Evolutionary conservation across 2,329 filamentous ascomycete genomes (phyloP), one percentile per base, ranked within the genome.

Genomic region (Clonostachys rhizophaga): DNA sequence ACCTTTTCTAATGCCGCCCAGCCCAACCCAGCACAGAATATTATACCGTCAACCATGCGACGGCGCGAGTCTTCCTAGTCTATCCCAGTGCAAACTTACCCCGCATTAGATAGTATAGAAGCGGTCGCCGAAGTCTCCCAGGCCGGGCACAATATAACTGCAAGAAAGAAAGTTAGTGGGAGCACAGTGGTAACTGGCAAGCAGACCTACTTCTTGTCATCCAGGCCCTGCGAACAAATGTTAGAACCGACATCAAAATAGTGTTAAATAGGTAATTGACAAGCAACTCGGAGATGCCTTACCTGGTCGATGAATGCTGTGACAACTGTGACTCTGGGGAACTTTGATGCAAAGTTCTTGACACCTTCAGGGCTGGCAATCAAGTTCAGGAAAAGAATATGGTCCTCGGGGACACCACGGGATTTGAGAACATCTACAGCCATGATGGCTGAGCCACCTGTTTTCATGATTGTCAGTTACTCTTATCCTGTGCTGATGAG

Each of bases 301-400:
- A 79, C 77, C 68, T 92, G 81, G 63, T 99, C 94, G 60, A 99
- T 86, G 64, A 99, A 99, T 10, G 94, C 90, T 9, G 94, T 97
- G 43, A 99, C 89, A 17, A 99, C 89, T 53, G 91, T 83, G 50
- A 97, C 76, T 60, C 87, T 89, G 37, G 94, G 92, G 61, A 95
- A 96, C 58, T 87, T 88, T 58, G 87, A 80, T 10, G 91, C 89
- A 68, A 99, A 97, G 58, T 88, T 91, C 58, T 83, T 81, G 54
- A 95, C 87, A 6, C 94, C 94, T 62, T 96, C 86, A 0, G 94
- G 94, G 63, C 91, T 96, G n/a, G 94, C 91, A 62, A 99, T 96
- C 51, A 99, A 74, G 67, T 99, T 99, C 49, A 99, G 76, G 72
- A 99, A 99, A 37, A 97, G 75, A 52, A 99, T 99, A 49, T 89